Percentiles rank a stretch among this genome's conserved stretches.
Evolutionary conservation across 495 filamentous ascomycete species (phyloP).

Genomic region (Collariella sp.): DNA sequence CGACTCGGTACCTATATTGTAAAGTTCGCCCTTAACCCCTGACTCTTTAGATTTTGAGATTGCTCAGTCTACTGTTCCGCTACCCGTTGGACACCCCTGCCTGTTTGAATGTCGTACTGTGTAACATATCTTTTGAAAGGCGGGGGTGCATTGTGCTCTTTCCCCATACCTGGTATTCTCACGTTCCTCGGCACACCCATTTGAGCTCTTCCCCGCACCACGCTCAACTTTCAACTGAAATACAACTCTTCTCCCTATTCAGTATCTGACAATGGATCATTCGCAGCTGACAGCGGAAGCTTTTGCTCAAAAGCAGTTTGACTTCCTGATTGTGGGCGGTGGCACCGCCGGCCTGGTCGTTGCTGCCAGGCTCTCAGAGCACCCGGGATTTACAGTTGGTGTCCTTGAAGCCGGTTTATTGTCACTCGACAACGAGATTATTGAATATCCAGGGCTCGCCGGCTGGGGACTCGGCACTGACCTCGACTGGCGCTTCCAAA

Average conservation of each 20-base stretch:
- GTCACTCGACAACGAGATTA: constrained; percentile 33
- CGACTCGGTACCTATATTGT: too few species aligned
- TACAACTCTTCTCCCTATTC: background rate
- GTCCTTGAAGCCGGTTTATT: constrained; percentile 48
- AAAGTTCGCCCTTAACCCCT: too few species aligned
- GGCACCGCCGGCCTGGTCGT: constrained; percentile 49
- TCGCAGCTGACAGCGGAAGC: background rate
- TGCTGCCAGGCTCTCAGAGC: constrained; percentile 46
- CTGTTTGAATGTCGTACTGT: too few species aligned
- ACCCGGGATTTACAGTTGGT: constrained; percentile 35
- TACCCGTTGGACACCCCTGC: too few species aligned
- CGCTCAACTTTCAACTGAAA: too few species aligned
- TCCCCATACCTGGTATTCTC: too few species aligned
- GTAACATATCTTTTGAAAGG: too few species aligned
- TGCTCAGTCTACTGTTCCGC: too few species aligned
- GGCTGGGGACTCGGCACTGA: constrained; percentile 35
- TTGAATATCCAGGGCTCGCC: constrained; percentile 36
- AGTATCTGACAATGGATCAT: background rate
- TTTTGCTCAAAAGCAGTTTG: constrained; percentile 52
- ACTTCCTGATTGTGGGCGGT: constrained; percentile 58
- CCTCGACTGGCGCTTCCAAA: constrained; percentile 47
- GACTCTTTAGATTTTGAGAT: too few species aligned
- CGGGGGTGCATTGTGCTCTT: too few species aligned
- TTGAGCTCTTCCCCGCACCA: too few species aligned
- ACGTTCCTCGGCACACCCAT: too few species aligned